These are phyloP conservation scores for Coniella vitis DNA, from an alignment of 2,329 filamentous ascomycete species.

Conservation along the genomic window DNA sequence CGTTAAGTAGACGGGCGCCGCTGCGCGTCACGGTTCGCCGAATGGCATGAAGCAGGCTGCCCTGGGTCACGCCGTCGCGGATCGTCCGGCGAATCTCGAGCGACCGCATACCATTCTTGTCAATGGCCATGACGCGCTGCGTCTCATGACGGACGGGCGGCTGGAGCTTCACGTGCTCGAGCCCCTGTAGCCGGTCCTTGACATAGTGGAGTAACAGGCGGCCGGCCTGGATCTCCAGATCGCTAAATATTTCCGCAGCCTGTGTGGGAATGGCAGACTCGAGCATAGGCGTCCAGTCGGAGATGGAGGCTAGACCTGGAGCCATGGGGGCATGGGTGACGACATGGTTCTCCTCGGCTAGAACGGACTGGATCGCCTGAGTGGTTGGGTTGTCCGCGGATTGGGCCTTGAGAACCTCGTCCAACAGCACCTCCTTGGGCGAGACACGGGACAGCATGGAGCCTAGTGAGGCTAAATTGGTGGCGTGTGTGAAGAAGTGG, in stretches of 20 bases:
- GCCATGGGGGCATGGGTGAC: conserved; percentile 61
- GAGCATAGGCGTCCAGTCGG: conserved; percentile 69
- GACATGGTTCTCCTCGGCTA: conserved; percentile 68
- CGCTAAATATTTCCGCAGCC: conserved; percentile 50
- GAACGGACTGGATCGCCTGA: conserved; percentile 57
- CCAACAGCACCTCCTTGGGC: conserved; percentile 78
- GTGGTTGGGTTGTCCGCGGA: conserved; percentile 28
- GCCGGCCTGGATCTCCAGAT: conserved; percentile 67
- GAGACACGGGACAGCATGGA: conserved; percentile 76
- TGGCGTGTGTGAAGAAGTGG: conserved; percentile 80
- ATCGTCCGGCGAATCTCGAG: conserved; percentile 86
- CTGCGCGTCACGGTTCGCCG: conserved; percentile 87
- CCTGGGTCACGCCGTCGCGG: conserved; percentile 68
- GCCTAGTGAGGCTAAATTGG: conserved; percentile 63
- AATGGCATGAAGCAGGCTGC: conserved; percentile 85
- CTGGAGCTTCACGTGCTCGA: conserved; percentile 69
- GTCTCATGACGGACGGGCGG: conserved; percentile 69
- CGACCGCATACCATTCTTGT: conserved; percentile 83
- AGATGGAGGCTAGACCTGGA: conserved; percentile 37
- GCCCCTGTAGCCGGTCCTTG: conserved; percentile 66
- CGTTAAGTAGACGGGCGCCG: conserved; percentile 74
- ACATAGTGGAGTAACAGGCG: conserved; percentile 81
- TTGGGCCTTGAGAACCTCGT: conserved; percentile 53
- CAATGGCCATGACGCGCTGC: conserved; percentile 78
- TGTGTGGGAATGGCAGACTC: conserved; percentile 60